These are phyloP conservation scores for Tetramitus jugosus DNA, from an alignment of 208 protist species.

Conservation along the genomic window DNA sequence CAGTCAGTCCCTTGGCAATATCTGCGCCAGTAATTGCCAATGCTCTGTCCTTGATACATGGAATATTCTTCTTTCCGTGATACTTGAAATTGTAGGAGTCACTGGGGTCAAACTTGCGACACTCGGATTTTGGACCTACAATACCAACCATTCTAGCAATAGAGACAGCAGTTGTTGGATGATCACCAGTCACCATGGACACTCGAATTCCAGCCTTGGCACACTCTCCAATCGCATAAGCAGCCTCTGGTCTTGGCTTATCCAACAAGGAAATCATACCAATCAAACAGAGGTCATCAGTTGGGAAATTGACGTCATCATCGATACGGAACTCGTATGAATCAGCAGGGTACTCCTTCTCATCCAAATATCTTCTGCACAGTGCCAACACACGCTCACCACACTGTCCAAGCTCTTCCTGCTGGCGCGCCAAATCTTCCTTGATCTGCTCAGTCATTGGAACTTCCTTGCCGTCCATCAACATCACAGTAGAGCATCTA, in stretches of 20 bases:
- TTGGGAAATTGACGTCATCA: constrained; percentile 17
- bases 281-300: constrained; percentile 52
- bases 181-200: constrained; percentile 75
- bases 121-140: constrained; percentile 18
- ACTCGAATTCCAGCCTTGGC: constrained; percentile 72
- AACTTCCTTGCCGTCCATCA: constrained; percentile 32
- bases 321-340: neutral
- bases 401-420: constrained; percentile 25
- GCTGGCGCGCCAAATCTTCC: constrained; percentile 43
- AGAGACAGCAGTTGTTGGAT: constrained; percentile 44
- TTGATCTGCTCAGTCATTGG: constrained; percentile 38
- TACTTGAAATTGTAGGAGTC: no score
- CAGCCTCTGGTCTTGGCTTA: constrained; percentile 73
- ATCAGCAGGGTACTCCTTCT: neutral
- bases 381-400: neutral
- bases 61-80: neutral
- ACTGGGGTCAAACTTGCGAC: neutral
- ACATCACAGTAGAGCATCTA: constrained; percentile 22
- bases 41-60: constrained; percentile 10
- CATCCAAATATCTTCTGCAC: neutral
- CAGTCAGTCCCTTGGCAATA: constrained; percentile 24
- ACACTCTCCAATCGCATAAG: constrained; percentile 65
- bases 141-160: constrained; percentile 67
- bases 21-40: constrained; percentile 29
- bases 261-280: constrained; percentile 70